Conservation (phyloP, 202 grass and related monocot species). For the Schoenoplectus triqueter region DNA sequence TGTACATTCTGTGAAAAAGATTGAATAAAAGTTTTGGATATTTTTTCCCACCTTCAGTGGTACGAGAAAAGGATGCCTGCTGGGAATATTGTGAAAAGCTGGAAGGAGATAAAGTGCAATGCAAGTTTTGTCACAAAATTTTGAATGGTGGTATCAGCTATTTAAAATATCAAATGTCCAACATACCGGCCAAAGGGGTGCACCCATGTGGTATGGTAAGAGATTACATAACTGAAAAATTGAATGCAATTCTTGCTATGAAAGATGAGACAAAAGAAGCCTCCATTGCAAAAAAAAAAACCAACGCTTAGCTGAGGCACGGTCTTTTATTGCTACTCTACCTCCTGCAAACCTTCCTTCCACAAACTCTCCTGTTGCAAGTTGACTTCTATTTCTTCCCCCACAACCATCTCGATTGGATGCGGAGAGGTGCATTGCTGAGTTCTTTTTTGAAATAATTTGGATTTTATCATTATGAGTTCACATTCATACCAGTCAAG, state of each 20-base stretch:
- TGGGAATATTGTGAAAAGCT: conserved; percentile 98
- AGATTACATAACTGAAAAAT: conserved; percentile 66
- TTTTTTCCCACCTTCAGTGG: conserved; percentile 46
- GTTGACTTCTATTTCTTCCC: conserved; percentile 36
- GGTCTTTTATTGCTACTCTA: conserved; percentile 41
- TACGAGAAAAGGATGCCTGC: conserved; percentile 90
- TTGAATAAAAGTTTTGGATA: not conserved
- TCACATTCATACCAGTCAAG: conserved; percentile 61
- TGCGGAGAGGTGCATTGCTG: conserved; percentile 74
- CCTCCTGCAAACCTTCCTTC: conserved; percentile 38
- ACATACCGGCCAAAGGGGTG: conserved; percentile 85
- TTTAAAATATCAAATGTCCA: conserved; percentile 91
- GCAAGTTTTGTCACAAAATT: conserved; percentile 85
- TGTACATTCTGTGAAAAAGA: not conserved
- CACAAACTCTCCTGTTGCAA: conserved; percentile 36
- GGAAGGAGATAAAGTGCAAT: conserved; percentile 90
- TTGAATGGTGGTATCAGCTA: conserved; percentile 92
- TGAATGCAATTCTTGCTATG: conserved; percentile 74
- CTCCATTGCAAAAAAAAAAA: conserved; percentile 53
- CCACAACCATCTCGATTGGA: conserved; percentile 47
- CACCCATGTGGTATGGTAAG: conserved; percentile 77
- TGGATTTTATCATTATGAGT: conserved; percentile 71
- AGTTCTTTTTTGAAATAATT: conserved; percentile 95
- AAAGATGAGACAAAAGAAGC: conserved; percentile 86
- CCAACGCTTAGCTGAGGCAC: conserved; percentile 52